These are phyloP conservation scores for Oenanthe sinensis DNA, from an alignment of 129 eudicot genomes.

Conservation along the genomic window DNA sequence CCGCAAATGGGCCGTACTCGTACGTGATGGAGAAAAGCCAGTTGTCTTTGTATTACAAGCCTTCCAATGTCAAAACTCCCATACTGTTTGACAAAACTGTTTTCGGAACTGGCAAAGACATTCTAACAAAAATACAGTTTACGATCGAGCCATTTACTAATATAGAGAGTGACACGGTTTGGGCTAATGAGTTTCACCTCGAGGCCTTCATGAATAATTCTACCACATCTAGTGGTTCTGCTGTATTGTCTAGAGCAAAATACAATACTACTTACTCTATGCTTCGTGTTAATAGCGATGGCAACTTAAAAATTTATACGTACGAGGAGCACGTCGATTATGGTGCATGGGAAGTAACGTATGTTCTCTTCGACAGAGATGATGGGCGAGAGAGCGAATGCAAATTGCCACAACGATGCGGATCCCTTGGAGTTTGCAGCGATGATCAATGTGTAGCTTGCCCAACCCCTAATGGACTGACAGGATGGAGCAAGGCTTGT, in stretches of 20 bases:
- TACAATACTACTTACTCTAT: conserved; percentile 34
- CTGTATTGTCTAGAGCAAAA: conserved; percentile 20
- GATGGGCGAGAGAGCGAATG: conserved; percentile 24
- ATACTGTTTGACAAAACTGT: conserved; percentile 21
- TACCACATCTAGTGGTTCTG: neutral
- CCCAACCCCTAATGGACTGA: conserved; percentile 28
- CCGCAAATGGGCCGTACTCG: conserved; percentile 35
- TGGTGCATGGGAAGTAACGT: conserved; percentile 40
- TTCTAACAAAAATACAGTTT: neutral
- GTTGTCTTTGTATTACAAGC: conserved; percentile 31
- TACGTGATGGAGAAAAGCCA: conserved; percentile 28
- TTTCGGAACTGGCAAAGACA: conserved; percentile 25
- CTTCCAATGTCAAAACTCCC: conserved; percentile 24
- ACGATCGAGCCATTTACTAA: neutral
- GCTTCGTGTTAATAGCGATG: conserved; percentile 38
- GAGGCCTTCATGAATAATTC: neutral
- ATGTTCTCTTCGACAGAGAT: conserved; percentile 21
- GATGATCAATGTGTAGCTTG: conserved; percentile 42
- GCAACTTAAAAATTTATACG: conserved; percentile 32
- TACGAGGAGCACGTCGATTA: conserved; percentile 30
- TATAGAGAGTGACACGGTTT: conserved; percentile 11
- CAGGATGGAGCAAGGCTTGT: conserved; percentile 47
- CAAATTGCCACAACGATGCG: conserved; percentile 28
- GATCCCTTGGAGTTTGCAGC: conserved; percentile 32
- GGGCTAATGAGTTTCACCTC: conserved; percentile 10